Percentiles rank a stretch among this genome's conserved stretches.
phyloP scores from a whole-genome alignment of 257 asterid genomes.

The Solanum bulbocastanum region DNA sequence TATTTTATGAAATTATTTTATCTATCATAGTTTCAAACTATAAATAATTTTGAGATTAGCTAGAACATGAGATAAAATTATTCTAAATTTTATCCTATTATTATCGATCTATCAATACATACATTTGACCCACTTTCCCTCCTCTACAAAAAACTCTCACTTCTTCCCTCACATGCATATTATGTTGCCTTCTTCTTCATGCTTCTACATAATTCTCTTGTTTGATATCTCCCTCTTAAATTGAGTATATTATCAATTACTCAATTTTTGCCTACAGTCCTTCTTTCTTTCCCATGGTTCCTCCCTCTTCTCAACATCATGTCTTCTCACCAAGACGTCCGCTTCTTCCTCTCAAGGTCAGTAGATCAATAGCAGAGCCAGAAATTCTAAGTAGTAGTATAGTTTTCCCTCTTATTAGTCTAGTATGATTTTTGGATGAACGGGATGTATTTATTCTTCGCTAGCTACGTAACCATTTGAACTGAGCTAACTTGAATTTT shows the following conservation, averaged over 20 bases:
- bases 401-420: not conserved
- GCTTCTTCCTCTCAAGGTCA: conserved; percentile 44
- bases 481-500: not conserved
- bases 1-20: not conserved
- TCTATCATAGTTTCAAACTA: too few relatives aligned
- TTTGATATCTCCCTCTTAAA: not conserved
- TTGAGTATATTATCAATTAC: not conserved
- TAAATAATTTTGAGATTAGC: too few relatives aligned
- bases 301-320: conserved; percentile 35
- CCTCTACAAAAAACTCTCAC: not conserved
- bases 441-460: not conserved
- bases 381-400: not conserved
- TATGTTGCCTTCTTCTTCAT: not conserved
- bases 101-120: not conserved
- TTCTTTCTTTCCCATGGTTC: conserved; percentile 45
- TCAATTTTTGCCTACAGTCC: not conserved
- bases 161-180: not conserved
- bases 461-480: not conserved
- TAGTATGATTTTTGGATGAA: not conserved
- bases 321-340: conserved; percentile 51
- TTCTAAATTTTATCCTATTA: not conserved
- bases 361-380: not conserved
- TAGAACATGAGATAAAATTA: too few relatives aligned
- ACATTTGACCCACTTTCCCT: not conserved
- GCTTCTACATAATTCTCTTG: not conserved